phyloP scores from a whole-genome alignment of 441 rosid genomes.

The Aquilaria agallochum region DNA sequence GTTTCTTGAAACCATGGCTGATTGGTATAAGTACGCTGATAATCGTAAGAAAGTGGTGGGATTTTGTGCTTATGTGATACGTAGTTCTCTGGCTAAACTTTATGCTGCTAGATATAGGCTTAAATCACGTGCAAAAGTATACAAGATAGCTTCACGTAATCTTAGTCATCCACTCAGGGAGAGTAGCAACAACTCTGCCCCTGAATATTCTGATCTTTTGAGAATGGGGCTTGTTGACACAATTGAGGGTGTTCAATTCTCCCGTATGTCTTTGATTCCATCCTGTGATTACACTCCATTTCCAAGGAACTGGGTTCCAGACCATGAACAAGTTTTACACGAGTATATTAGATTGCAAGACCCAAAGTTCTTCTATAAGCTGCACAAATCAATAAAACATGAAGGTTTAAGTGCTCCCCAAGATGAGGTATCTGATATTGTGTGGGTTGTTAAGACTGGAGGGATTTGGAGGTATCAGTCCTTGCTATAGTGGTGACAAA shows the following conservation, averaged over 20 bases:
- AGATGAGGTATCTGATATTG: conserved; percentile 76
- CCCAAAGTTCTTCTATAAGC: conserved; percentile 75
- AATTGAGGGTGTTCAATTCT: conserved; percentile 93
- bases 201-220: conserved; percentile 94
- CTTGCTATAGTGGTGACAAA: conserved; percentile 20
- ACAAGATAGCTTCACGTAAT: conserved; percentile 78
- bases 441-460: conserved; percentile 86
- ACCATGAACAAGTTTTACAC: conserved; percentile 70
- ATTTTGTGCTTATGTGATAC: conserved; percentile 94
- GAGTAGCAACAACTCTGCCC: conserved; percentile 82
- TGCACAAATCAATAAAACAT: conserved; percentile 59
- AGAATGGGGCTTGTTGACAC: conserved; percentile 98
- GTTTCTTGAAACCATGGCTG: conserved; percentile 98
- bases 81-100: conserved; percentile 94
- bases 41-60: conserved; percentile 92
- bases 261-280: conserved; percentile 90
- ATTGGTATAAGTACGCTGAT: conserved; percentile 96
- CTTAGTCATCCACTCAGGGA: conserved; percentile 84
- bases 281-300: conserved; percentile 94
- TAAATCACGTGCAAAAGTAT: conserved; percentile 96
- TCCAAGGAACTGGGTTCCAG: conserved; percentile 87
- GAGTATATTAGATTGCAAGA: conserved; percentile 80
- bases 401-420: conserved; percentile 73
- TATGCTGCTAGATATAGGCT: conserved; percentile 96
- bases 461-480: conserved; percentile 59